Evolutionary conservation across 2,329 filamentous ascomycete genomes (phyloP), one percentile per base, ranked within the genome.

Genomic region (Colletotrichum sidae): DNA sequence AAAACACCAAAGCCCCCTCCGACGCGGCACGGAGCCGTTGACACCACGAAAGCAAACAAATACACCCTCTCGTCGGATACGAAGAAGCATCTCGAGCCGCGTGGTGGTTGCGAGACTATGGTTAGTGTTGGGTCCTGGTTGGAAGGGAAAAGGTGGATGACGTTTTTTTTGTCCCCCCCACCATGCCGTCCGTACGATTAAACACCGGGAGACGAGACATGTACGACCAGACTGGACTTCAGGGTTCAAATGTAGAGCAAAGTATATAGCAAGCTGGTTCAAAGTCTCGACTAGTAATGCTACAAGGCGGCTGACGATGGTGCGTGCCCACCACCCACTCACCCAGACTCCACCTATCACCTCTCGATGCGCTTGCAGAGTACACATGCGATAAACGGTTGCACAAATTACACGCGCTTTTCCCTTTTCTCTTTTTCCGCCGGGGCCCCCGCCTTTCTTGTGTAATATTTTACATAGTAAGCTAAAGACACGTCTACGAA

Each of bases 251-350:
- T 9, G 59, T 63, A 63, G n/a, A 52, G 41, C 15, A 25, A 51
- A 56, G 39, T 58, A 57, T 57, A 47, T 57, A 49, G 13, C 17
- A 44, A 39, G 33, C 38, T 42, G 38, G 35, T 8, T 33, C 44
- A 25, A 12, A 15, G 59, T 66, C 52, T 61, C 38, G 35, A 42
- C 38, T 52, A 55, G 63, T 66, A 57, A 44, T 15, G 63, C 52
- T 63, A 66, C 63, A 63, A 49, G 6, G 42, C 49, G 25, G 53
- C 17, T 35, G 39, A 11, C 35, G 35, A 37, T 63, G 47, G 33
- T 49, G 25, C n/a, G 6, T 35, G 13, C 17, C n/a, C 33, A 13
- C 6, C 35, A 37, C n/a, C 25, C 56, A 25, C 8, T 33, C 55
- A 9, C n/a, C 11, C 42, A 42, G 11, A 33, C 56, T 47, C 9